phyloP scores from a whole-genome alignment of 2,329 filamentous ascomycete species.

The Madurella mycetomatis region DNA sequence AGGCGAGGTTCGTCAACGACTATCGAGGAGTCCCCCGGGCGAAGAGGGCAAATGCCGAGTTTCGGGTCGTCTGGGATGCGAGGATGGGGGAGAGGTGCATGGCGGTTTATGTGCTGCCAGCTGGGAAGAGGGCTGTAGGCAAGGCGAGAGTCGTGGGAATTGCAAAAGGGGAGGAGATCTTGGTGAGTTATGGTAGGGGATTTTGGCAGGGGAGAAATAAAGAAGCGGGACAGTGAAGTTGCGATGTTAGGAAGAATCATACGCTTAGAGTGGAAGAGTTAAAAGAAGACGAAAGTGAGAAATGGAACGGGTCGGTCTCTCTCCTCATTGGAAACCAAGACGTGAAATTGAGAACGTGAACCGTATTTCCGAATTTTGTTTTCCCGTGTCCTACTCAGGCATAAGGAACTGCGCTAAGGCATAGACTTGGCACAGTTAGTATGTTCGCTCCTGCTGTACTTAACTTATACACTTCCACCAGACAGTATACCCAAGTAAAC shows the following conservation, averaged over 20 bases:
- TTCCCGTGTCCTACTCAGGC: no score
- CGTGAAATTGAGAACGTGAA: no score
- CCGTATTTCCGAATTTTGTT: no score
- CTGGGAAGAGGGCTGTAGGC: constrained; percentile 34
- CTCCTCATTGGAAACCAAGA: no score
- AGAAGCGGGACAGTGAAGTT: constrained; percentile 22
- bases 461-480: no score
- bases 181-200: constrained; percentile 64
- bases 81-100: constrained; percentile 50
- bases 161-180: constrained; percentile 57
- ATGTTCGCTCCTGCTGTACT: no score
- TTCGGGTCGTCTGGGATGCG: constrained; percentile 54
- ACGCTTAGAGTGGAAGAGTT: not conserved
- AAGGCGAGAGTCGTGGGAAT: constrained; percentile 38
- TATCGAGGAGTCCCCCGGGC: constrained; percentile 52
- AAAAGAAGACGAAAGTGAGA: not conserved
- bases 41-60: constrained; percentile 53
- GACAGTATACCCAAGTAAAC: not conserved
- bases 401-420: no score
- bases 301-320: no score
- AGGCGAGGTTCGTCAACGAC: constrained; percentile 64
- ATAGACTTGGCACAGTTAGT: no score
- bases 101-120: constrained; percentile 52
- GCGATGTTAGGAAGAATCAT: not conserved
- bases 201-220: constrained; percentile 55